Evolutionary conservation across 2,329 filamentous ascomycete species (phyloP).

Genomic region (Periconia sp.): DNA sequence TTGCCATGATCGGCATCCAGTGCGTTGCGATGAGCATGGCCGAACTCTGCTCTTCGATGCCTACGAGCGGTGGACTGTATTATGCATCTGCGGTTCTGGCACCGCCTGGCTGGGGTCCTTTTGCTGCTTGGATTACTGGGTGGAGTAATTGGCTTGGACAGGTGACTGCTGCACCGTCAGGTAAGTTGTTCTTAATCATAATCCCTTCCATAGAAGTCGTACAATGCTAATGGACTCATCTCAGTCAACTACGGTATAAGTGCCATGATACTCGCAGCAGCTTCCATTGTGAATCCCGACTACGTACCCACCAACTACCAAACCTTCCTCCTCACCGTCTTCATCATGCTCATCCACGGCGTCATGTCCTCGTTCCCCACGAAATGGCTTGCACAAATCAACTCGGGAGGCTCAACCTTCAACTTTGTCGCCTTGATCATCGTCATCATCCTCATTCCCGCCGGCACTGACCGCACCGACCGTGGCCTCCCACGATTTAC

Average conservation of each 20-base stretch:
- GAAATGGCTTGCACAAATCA: constrained; percentile 72
- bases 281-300: constrained; percentile 69
- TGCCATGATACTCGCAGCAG: constrained; percentile 74
- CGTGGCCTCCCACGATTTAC: constrained; percentile 65
- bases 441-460: constrained; percentile 72
- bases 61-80: constrained; percentile 73
- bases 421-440: constrained; percentile 72
- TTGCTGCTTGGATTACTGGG: constrained; percentile 71
- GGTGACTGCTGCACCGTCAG: constrained; percentile 68
- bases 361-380: constrained; percentile 74
- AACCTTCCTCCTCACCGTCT: constrained; percentile 69
- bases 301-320: constrained; percentile 71
- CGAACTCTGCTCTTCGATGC: constrained; percentile 76
- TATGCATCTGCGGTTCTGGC: constrained; percentile 76
- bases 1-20: constrained; percentile 75
- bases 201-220: no score
- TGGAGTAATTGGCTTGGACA: constrained; percentile 76
- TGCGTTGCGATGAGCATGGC: constrained; percentile 70
- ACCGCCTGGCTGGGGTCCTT: constrained; percentile 68
- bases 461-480: constrained; percentile 57
- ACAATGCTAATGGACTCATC: no score
- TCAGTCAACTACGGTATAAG: constrained; percentile 70
- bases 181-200: no score
- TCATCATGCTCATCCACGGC: constrained; percentile 72
- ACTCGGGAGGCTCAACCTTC: constrained; percentile 72